These are phyloP conservation scores for Lophiostoma macrostomum DNA, from an alignment of 495 filamentous ascomycete genomes.

Conservation along the genomic window DNA sequence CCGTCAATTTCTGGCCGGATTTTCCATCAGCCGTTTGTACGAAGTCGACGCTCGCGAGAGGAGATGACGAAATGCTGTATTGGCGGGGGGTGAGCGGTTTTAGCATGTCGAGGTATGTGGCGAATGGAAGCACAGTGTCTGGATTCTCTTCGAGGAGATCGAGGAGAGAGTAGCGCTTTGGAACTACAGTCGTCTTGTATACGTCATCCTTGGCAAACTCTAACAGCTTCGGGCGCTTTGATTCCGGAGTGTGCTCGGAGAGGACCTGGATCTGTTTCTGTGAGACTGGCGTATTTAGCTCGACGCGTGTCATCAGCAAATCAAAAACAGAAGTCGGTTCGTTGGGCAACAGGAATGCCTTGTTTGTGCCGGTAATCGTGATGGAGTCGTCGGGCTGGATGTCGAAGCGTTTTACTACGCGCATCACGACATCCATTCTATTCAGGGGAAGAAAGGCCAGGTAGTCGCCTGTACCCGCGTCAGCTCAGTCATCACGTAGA, in stretches of 20 bases:
- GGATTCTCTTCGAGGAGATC: constrained; percentile 22
- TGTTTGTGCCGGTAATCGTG: constrained; percentile 9
- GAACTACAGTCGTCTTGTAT: constrained; percentile 1
- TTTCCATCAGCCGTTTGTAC: neutral
- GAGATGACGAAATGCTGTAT: constrained; percentile 23
- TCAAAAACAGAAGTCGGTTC: constrained; percentile 15
- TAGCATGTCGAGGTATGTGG: constrained; percentile 20
- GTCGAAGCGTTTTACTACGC: constrained; percentile 12
- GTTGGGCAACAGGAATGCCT: constrained; percentile 2
- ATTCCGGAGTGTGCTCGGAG: constrained; percentile 5
- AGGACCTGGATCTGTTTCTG: constrained; percentile 20
- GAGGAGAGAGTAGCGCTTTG: constrained; percentile 13
- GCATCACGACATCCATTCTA: neutral
- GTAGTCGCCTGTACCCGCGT: constrained; percentile 6
- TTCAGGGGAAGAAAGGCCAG: constrained; percentile 16
- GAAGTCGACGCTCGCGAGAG: constrained; percentile 9
- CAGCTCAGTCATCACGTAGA: neutral
- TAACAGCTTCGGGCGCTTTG: constrained; percentile 3
- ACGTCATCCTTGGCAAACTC: neutral
- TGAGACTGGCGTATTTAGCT: constrained; percentile 18
- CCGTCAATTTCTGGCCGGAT: neutral
- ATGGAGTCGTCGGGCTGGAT: constrained; percentile 11
- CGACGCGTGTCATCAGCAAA: constrained; percentile 12
- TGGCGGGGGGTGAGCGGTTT: constrained; percentile 14
- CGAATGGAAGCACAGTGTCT: constrained; percentile 1